phyloP scores from a whole-genome alignment of 1,284 basidiomycete genomes.

The Lentinula novae-zelandiae region DNA sequence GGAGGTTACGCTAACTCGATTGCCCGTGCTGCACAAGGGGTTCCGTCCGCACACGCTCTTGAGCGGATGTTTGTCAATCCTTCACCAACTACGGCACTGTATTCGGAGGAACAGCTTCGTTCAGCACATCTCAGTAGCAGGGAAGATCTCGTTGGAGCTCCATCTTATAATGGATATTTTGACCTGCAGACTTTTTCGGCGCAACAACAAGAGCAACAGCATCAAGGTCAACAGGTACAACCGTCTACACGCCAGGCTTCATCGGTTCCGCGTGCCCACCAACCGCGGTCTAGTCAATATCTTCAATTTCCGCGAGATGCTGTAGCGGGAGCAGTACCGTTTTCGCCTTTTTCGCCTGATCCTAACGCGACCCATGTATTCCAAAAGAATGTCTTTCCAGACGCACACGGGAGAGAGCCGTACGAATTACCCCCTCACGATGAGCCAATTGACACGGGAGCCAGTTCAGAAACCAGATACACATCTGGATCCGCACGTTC shows the following conservation, averaged over 20 bases:
- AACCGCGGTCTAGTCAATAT: slow-evolving; percentile 17
- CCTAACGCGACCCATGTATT: slow-evolving; percentile 33
- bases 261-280: slow-evolving; percentile 6
- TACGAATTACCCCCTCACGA: not conserved
- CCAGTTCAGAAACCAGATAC: slow-evolving; percentile 27
- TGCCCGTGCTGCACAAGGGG: slow-evolving; percentile 3
- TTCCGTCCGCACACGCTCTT: not conserved
- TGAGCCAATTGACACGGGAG: slow-evolving; percentile 11
- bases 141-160: slow-evolving; percentile 16
- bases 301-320: slow-evolving; percentile 23
- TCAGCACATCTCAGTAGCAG: slow-evolving; percentile 21
- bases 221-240: slow-evolving; percentile 7
- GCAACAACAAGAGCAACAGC: slow-evolving; percentile 16
- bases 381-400: not conserved
- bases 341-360: slow-evolving; percentile 63
- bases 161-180: slow-evolving; percentile 18
- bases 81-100: slow-evolving; percentile 14
- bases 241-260: slow-evolving; percentile 8
- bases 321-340: slow-evolving; percentile 31
- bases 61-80: slow-evolving; percentile 13
- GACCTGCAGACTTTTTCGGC: slow-evolving; percentile 12
- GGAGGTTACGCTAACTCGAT: not conserved
- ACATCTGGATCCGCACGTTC: slow-evolving; percentile 44
- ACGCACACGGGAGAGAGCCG: slow-evolving; percentile 1
- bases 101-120: slow-evolving; percentile 28